Percentiles rank a stretch among this genome's conserved stretches.
Evolutionary conservation across 2,329 filamentous ascomycete species (phyloP).

Genomic region (Exophiala dermatitidis): DNA sequence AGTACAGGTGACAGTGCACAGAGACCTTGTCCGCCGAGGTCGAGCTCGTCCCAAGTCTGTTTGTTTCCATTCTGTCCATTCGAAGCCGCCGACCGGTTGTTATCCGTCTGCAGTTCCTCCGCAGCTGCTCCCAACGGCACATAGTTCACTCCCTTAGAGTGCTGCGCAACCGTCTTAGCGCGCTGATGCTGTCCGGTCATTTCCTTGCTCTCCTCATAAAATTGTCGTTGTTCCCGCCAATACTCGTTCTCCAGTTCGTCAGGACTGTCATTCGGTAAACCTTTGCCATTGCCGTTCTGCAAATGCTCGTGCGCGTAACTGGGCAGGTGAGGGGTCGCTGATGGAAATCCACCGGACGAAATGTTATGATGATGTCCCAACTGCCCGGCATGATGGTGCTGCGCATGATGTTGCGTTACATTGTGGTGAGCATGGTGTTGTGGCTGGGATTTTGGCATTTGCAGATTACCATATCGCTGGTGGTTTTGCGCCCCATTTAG

Average conservation of each 20-base stretch:
- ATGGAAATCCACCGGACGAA: conserved; percentile 41
- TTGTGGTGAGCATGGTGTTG: conserved; percentile 40
- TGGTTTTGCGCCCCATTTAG: conserved; percentile 45
- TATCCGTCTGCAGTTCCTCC: conserved; percentile 46
- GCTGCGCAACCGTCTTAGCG: conserved; percentile 42
- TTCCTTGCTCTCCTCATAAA: conserved; percentile 67
- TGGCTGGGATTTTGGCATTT: conserved; percentile 44
- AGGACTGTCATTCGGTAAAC: conserved; percentile 49
- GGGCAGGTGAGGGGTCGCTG: conserved; percentile 51
- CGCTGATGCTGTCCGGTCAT: conserved; percentile 67
- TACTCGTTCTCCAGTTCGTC: conserved; percentile 59
- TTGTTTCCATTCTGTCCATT: conserved; percentile 43
- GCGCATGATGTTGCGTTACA: conserved; percentile 35
- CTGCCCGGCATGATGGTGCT: conserved; percentile 33
- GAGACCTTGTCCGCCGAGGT: conserved; percentile 92
- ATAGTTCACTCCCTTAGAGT: conserved; percentile 41
- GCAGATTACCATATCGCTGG: conserved; percentile 42
- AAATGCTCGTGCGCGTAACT: conserved; percentile 43
- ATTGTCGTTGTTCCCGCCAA: conserved; percentile 80
- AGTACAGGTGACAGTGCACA: conserved; percentile 71
- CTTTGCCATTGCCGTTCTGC: conserved; percentile 52
- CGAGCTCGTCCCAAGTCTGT: conserved; percentile 86
- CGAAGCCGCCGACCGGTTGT: conserved; percentile 58
- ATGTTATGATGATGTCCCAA: conserved; percentile 47
- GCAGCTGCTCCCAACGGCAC: conserved; percentile 42